phyloP scores from a whole-genome alignment of 1,284 basidiomycete genomes.

The Ustilago cynodontis region DNA sequence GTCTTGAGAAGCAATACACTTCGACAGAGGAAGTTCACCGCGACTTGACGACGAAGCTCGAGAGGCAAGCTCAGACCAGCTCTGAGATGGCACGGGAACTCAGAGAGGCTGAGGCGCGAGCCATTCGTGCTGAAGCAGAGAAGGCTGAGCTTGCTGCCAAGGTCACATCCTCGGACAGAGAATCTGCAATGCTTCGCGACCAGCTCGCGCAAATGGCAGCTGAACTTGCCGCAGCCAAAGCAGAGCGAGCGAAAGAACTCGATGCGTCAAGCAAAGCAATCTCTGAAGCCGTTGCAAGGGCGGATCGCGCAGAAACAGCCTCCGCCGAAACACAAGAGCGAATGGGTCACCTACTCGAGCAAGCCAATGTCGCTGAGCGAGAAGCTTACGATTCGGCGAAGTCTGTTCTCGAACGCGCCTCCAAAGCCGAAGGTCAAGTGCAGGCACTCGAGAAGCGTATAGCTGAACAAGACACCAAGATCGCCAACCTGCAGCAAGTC shows the following conservation, averaged over 20 bases:
- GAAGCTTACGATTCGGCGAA: slow-evolving; percentile 45
- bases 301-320: slow-evolving; percentile 36
- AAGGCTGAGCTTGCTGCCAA: slow-evolving; percentile 13
- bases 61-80: slow-evolving; percentile 21
- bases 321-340: slow-evolving; percentile 29
- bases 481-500: slow-evolving; percentile 55
- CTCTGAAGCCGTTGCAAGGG: slow-evolving; percentile 43
- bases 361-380: slow-evolving; percentile 29
- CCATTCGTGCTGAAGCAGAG: slow-evolving; percentile 9
- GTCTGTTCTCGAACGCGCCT: slow-evolving; percentile 38
- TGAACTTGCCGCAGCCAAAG: slow-evolving; percentile 36
- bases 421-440: slow-evolving; percentile 56
- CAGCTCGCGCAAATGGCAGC: slow-evolving; percentile 41
- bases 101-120: slow-evolving; percentile 27
- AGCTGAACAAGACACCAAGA: slow-evolving; percentile 57
- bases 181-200: slow-evolving; percentile 36
- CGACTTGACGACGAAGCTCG: slow-evolving; percentile 7
- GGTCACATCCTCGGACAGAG: slow-evolving; percentile 15
- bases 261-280: slow-evolving; percentile 42
- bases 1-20: slow-evolving; percentile 20
- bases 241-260: slow-evolving; percentile 36
- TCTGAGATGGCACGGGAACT: slow-evolving; percentile 12
- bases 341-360: slow-evolving; percentile 22
- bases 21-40: slow-evolving; percentile 25
- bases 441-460: slow-evolving; percentile 53